phyloP scores from a whole-genome alignment of 202 grass and related monocot species.

The Dendrocalamus latiflorus region DNA sequence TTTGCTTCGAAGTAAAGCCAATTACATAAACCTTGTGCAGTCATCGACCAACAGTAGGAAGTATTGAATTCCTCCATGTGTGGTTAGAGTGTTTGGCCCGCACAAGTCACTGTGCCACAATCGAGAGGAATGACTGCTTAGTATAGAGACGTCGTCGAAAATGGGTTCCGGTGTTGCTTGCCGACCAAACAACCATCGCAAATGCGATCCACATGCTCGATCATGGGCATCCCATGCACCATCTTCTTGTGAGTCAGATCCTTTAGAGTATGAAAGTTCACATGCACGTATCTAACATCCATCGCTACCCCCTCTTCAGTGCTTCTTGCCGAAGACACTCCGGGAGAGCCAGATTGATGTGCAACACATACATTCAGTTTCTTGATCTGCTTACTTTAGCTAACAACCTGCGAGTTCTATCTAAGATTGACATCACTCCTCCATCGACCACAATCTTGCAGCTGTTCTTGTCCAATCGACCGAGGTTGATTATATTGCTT shows the following conservation, averaged over 20 bases:
- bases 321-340: background rate
- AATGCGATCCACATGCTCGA: background rate
- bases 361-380: background rate
- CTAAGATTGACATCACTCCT: background rate
- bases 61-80: too few relatives aligned
- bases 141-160: too few relatives aligned
- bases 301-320: background rate
- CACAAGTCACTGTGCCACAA: background rate
- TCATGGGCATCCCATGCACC: background rate
- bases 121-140: too few relatives aligned
- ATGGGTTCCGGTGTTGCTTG: too few relatives aligned
- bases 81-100: too few relatives aligned
- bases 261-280: background rate
- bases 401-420: background rate
- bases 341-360: background rate
- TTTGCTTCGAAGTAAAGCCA: too few relatives aligned
- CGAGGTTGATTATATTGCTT: background rate
- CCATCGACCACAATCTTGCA: conserved; percentile 12
- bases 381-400: background rate
- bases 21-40: too few relatives aligned
- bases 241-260: background rate
- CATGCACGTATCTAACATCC: rapidly evolving
- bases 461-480: background rate
- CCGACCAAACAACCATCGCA: too few relatives aligned
- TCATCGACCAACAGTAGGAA: too few relatives aligned